phyloP scores from a whole-genome alignment of 1,139 yeast genomes.

The Yamadazyma sp. region DNA sequence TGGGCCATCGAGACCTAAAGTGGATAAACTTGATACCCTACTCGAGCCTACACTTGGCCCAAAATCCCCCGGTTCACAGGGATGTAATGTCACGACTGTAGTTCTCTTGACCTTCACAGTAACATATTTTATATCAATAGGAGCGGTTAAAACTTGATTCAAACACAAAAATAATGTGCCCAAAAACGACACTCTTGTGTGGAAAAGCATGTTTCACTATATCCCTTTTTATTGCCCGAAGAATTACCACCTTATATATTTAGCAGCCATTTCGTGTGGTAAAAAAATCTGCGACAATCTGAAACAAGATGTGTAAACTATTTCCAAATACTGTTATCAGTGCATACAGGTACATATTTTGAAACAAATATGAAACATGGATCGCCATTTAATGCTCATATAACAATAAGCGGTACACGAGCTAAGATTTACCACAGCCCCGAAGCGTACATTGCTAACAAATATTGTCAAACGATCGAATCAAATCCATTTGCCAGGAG shows the following conservation, averaged over 20 bases:
- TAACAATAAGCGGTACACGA: slow-evolving; percentile 7
- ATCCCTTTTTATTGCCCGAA: background rate
- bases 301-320: slow-evolving; percentile 8
- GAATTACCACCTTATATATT: background rate
- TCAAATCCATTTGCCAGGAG: slow-evolving; percentile 14
- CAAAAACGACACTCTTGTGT: background rate
- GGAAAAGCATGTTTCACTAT: background rate
- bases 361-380: slow-evolving; percentile 12
- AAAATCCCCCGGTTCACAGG: background rate
- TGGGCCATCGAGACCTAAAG: no score
- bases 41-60: no score
- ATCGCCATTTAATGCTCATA: background rate
- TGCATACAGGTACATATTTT: slow-evolving; percentile 3
- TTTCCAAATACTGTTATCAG: background rate
- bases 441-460: slow-evolving; percentile 5
- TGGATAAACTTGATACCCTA: no score
- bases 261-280: no score
- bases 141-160: background rate
- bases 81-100: background rate
- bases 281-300: slow-evolving; percentile 3
- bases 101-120: background rate
- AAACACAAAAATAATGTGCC: background rate
- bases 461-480: slow-evolving; percentile 8
- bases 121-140: background rate
- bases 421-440: slow-evolving; percentile 9